Evolutionary conservation across 2,329 filamentous ascomycete genomes (phyloP).

Genomic region (Ceratocystis diversiconidia): DNA sequence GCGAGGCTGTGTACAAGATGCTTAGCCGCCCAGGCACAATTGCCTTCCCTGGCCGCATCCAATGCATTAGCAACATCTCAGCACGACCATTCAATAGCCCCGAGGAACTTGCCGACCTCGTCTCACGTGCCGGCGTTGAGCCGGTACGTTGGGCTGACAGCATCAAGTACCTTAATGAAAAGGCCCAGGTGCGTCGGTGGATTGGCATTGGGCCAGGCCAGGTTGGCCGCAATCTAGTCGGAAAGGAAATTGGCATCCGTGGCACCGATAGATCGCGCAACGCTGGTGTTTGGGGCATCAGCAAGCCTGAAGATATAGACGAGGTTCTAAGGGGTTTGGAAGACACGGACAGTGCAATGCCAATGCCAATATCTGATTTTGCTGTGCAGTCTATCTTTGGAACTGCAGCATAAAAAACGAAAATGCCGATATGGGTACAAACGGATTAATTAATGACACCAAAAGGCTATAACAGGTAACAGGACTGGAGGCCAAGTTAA

Average conservation of each 20-base stretch:
- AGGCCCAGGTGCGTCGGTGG: slow-evolving; percentile 69
- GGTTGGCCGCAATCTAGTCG: slow-evolving; percentile 82
- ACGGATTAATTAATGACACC: neutral
- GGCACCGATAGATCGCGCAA: slow-evolving; percentile 66
- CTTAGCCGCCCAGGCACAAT: slow-evolving; percentile 52
- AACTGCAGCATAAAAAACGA: neutral
- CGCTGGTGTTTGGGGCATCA: slow-evolving; percentile 86
- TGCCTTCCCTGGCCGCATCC: slow-evolving; percentile 58
- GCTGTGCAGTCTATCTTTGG: slow-evolving; percentile 9
- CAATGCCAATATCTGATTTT: slow-evolving; percentile 26
- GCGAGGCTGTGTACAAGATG: slow-evolving; percentile 55
- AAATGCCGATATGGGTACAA: neutral
- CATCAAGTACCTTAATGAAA: slow-evolving; percentile 75
- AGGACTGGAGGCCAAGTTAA: neutral
- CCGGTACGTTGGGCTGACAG: slow-evolving; percentile 93
- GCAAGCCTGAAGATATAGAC: slow-evolving; percentile 62
- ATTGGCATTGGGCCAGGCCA: slow-evolving; percentile 88
- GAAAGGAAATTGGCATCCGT: slow-evolving; percentile 85
- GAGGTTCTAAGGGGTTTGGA: slow-evolving; percentile 51
- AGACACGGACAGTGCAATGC: slow-evolving; percentile 42
- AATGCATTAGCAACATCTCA: slow-evolving; percentile 76
- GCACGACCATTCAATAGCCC: slow-evolving; percentile 62
- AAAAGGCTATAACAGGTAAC: neutral
- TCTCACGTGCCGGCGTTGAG: slow-evolving; percentile 74
- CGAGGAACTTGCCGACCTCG: slow-evolving; percentile 60